Base-by-base conservation (phyloP, 2,329 filamentous ascomycete genomes). In the Monilinia fructigena region DNA sequence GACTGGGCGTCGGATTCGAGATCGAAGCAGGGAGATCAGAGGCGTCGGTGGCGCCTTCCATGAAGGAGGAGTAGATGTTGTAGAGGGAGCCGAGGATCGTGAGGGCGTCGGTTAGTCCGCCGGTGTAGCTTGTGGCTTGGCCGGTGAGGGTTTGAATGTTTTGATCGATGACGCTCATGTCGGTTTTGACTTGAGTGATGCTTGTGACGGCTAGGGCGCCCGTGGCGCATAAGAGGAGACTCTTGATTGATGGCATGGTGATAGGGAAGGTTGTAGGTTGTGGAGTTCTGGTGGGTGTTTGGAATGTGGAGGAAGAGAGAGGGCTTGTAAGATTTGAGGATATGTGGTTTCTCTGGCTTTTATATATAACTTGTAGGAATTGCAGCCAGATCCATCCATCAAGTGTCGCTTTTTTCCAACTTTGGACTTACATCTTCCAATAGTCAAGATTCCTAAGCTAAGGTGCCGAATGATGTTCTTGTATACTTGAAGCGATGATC, bases 181-280 rank as follows among this genome's bases (percentile, higher is more conserved):
- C 58, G 28, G 23, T 7, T 26, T 14, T 23, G 1, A 50, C 28
- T 50, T 61, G 28, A 40, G 45, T 18, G 45, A 50, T 20, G 3
- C 45, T 38, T 52, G 31, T 40, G 4, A 61, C 12, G 58, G 28
- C 58, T 50, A 61, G 28, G 10, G 7, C 26, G 42, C 14, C 48
- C 11, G 58, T 50, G n/a, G 58, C 28, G 12, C 42, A 50, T 20
- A 40, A 12, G 12, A 61, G 12, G 16, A 61, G 20, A 14, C 7
- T 48, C 26, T 61, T 61, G 58, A 61, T 16, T 20, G 16, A 52
- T 52, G 26, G 12, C 58, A 61, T 50, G 48, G 42, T 61, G 28
- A 35, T 16, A 6, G 50, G 50, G 12, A 16, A 28, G 20, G 14
- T 14, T 16, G 26, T 23, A 35, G 23, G 6, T 45, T 10, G 26